These are phyloP conservation scores for Scutellaria galericulata DNA, from an alignment of 257 asterid genomes.

Conservation along the genomic window DNA sequence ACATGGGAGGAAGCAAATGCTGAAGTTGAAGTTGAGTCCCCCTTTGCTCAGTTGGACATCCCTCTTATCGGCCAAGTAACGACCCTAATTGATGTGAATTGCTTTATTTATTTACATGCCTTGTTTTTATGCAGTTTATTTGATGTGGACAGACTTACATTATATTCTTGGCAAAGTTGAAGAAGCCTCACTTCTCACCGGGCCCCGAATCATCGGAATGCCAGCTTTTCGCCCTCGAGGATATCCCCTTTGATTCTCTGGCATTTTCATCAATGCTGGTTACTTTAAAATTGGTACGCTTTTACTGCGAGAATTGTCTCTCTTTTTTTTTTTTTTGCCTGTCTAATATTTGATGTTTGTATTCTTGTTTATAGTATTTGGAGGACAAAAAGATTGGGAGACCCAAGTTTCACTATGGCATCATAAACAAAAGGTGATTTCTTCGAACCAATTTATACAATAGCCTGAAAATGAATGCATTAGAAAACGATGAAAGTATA, in stretches of 20 bases:
- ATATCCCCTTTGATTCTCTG: constrained; percentile 85
- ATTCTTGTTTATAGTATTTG: constrained; percentile 54
- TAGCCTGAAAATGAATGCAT: neutral
- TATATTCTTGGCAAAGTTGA: constrained; percentile 89
- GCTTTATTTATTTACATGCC: constrained; percentile 19
- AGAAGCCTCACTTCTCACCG: constrained; percentile 78
- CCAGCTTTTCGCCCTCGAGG: constrained; percentile 69
- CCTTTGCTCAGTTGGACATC: constrained; percentile 89
- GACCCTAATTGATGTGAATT: constrained; percentile 15
- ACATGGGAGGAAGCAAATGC: constrained; percentile 98
- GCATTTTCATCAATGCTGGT: constrained; percentile 96
- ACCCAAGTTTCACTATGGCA: constrained; percentile 86
- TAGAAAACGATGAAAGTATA: neutral
- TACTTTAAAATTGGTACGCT: constrained; percentile 74
- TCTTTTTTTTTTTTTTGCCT: constrained; percentile 16
- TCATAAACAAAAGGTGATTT: constrained; percentile 81
- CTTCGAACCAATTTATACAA: constrained; percentile 4
- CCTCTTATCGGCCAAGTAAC: constrained; percentile 94
- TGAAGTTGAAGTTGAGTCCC: constrained; percentile 77
- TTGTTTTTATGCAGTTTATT: constrained; percentile 24
- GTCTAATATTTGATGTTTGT: constrained; percentile 4
- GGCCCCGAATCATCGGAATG: constrained; percentile 96
- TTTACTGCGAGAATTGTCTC: constrained; percentile 3
- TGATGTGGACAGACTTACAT: constrained; percentile 74
- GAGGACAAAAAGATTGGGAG: constrained; percentile 77